Evolutionary conservation across 257 asterid genomes (phyloP).

Genomic region (Scutellaria minor): DNA sequence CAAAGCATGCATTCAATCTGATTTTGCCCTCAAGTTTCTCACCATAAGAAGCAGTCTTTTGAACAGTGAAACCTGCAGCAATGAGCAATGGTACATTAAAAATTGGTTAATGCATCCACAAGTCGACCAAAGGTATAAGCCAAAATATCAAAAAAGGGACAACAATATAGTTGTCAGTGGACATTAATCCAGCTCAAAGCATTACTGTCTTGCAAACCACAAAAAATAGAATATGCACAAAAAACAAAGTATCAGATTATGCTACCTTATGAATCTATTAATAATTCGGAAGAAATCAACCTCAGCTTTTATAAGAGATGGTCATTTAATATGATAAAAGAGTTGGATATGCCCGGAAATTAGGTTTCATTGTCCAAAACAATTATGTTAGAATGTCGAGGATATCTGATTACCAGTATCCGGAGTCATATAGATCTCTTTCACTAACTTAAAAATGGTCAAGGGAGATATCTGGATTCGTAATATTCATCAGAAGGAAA

Average conservation of each 20-base stretch:
- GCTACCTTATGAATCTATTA: background rate
- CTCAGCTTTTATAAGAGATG: background rate
- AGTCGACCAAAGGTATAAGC: slow-evolving; percentile 8
- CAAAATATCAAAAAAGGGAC: slow-evolving; percentile 16
- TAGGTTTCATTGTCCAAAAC: slow-evolving; percentile 1
- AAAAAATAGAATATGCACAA: background rate
- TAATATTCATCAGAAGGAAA: slow-evolving; percentile 7
- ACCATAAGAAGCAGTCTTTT: slow-evolving; percentile 95
- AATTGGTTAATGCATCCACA: slow-evolving; percentile 15
- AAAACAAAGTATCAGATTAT: background rate
- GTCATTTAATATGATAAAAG: slow-evolving; percentile 1
- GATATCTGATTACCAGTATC: slow-evolving; percentile 17
- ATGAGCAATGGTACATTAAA: slow-evolving; percentile 31
- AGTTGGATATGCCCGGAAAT: slow-evolving; percentile 11
- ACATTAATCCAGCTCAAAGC: slow-evolving; percentile 10
- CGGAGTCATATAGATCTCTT: slow-evolving; percentile 8
- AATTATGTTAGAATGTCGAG: background rate
- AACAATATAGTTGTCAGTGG: slow-evolving; percentile 22
- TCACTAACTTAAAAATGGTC: slow-evolving; percentile 19
- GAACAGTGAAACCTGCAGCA: slow-evolving; percentile 76
- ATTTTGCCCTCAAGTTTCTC: slow-evolving; percentile 92
- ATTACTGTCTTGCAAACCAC: slow-evolving; percentile 2
- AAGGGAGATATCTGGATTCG: background rate
- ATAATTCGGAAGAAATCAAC: slow-evolving; percentile 6
- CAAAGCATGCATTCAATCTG: slow-evolving; percentile 97